Base-by-base conservation (phyloP, 2,329 filamentous ascomycete species). In the Macrophomina pseudophaseolina region DNA sequence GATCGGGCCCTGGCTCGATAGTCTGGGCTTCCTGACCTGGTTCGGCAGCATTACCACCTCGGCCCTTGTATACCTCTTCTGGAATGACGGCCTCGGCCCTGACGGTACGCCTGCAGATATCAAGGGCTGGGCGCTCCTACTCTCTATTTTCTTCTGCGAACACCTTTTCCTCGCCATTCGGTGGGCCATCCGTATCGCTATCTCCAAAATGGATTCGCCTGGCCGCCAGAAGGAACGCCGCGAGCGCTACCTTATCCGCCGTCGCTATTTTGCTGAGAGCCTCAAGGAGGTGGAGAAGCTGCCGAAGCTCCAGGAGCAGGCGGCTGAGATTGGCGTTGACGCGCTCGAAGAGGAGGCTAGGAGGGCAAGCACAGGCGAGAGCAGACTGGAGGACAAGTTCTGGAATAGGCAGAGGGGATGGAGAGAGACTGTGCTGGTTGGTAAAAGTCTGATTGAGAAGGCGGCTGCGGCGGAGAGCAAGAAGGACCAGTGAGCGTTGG, bases 1-100 rank as follows among this genome's bases (percentile, higher is more conserved):
- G 1, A 98, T 99, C 71, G 95, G 95, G 0, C 94, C 95, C 0
- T 98, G 93, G 91, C 83, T 98, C 12, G 87, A 93, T 70, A 90
- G 91, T 1, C 84, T 99, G 2, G 90, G 90, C 16, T 96, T 98
- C 76, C 83, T 98, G n/a, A 91, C 93, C 3, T 98, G 95, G 95
- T 83, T 97, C 30, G 95, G 95, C 48, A 95, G 91, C 71, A 83
- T 98, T 67, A 96, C 93, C 5, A 93, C 91, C 65, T 89, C 93
- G 0, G 93, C 94, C 0, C 87, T 98, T 56, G 91, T 97, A 0
- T 97, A 93, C 77, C 88, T 67, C 73, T 98, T 97, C 82, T 90
- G 87, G 70, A 88, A 89, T 62, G 85, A 90, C 65, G 84, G 86
- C 1, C 80, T 90, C 48, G 90, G 90, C 0, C 86, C 87, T 0